phyloP scores from a whole-genome alignment of 345 rosid genomes.

The Toxicodendron radicans region DNA sequence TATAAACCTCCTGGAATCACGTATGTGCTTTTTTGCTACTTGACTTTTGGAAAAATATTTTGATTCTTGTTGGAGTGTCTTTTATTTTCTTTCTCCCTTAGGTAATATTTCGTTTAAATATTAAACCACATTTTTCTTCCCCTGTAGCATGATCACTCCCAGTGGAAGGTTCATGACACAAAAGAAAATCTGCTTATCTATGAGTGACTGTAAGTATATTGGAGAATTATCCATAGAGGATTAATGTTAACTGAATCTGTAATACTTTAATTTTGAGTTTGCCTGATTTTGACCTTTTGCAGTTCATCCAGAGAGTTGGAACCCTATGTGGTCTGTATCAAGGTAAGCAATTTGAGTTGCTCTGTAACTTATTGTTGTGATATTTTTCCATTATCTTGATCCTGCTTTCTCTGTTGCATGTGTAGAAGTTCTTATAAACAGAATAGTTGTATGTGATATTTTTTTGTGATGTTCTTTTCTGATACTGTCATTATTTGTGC shows the following conservation, averaged over 20 bases:
- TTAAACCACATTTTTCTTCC: neutral
- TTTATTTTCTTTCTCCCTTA: neutral
- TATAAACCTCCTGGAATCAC: conserved; percentile 98
- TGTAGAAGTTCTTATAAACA: neutral
- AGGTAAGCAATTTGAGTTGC: conserved; percentile 48
- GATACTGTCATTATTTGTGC: neutral
- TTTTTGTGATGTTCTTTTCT: neutral
- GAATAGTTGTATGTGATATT: conserved; percentile 5
- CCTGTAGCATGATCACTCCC: conserved; percentile 88
- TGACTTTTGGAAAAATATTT: conserved; percentile 12
- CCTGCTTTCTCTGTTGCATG: neutral
- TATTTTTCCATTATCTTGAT: neutral
- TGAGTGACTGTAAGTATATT: conserved; percentile 91
- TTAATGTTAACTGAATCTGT: neutral
- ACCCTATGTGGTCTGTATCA: conserved; percentile 99
- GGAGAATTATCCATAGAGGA: conserved; percentile 6
- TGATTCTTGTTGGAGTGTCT: neutral
- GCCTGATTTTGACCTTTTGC: conserved; percentile 28
- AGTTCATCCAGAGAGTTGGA: conserved; percentile 99
- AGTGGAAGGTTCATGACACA: conserved; percentile 96
- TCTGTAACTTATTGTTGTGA: conserved; percentile 8
- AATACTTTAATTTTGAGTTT: conserved; percentile 6
- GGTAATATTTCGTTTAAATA: neutral
- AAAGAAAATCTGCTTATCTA: conserved; percentile 95
- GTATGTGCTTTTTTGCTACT: conserved; percentile 41